Evolutionary conservation across 2,329 filamentous ascomycete genomes (phyloP), one percentile per base, ranked within the genome.

Genomic region (Chalaropsis ovoidea): DNA sequence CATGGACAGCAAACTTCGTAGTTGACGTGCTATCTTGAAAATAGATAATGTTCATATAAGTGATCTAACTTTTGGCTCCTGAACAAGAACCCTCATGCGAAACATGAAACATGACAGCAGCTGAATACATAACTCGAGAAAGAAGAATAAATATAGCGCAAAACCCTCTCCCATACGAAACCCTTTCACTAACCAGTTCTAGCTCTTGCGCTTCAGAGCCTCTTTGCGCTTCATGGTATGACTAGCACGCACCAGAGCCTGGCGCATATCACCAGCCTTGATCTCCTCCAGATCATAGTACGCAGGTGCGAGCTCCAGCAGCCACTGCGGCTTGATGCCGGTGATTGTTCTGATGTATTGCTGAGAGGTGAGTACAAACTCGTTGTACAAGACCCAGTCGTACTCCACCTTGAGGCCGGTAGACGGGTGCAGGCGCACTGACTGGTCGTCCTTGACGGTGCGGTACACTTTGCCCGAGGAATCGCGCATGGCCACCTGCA

Each of bases 371-470:
- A 99, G 83, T 13, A 99, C 94, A 73, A 97, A 99, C 74, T 99
- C 95, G 72, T 97, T 96, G 77, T 99, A 99, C 31, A 99, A 79
- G 31, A 99, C 90, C 94, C 94, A 99, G 70, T 99, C 94, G 70
- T 87, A 90, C 67, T 96, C 92, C 67, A 90, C 86, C 62, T 86
- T 84, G 24, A 99, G 81, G 41, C 96, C 92, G 0, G 92, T 96
- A 69, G 89, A 94, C 1, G 94, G 94, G 77, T 99, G 94, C 68
- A 99, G 82, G 71, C 96, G 81, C 58, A 99, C 94, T 60, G 84
- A 88, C 77, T 97, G 93, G 72, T 96, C 89, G 73, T 99, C 95
- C 79, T 97, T 99, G 74, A 99, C 87, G 1, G 94, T 99, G 69
- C 87, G 86, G 77, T 99, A 99, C 52, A 89, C 84, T 81, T 97